phyloP scores from a whole-genome alignment of 257 asterid species.

The Jacaranda mimosifolia region DNA sequence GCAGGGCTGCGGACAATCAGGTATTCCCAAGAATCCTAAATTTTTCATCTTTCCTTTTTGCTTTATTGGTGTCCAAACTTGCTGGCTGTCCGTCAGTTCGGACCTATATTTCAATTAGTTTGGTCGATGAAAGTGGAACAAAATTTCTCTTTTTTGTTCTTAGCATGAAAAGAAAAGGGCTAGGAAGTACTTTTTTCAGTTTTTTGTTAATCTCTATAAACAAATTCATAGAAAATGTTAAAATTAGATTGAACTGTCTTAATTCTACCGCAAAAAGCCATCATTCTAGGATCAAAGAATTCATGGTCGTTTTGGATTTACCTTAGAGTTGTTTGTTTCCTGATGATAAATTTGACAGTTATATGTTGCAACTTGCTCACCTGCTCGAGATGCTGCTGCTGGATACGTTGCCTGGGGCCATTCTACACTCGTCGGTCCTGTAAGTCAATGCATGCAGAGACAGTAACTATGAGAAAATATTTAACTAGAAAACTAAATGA shows the following conservation, averaged over 20 bases:
- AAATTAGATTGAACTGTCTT: too few relatives aligned
- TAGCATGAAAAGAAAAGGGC: background rate
- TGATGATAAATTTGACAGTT: slow-evolving; percentile 55
- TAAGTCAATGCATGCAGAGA: slow-evolving; percentile 47
- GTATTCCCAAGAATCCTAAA: slow-evolving; percentile 44
- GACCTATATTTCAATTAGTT: background rate
- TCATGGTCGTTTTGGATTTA: slow-evolving; percentile 5
- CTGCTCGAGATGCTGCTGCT: slow-evolving; percentile 87
- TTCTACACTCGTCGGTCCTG: slow-evolving; percentile 95
- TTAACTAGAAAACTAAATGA: background rate
- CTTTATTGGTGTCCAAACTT: slow-evolving; percentile 19
- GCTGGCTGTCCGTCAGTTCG: background rate
- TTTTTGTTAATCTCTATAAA: too few relatives aligned
- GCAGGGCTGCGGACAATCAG: slow-evolving; percentile 99
- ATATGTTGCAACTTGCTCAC: slow-evolving; percentile 93
- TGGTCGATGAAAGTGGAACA: background rate
- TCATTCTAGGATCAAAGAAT: background rate
- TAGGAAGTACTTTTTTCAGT: background rate
- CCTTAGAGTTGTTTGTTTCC: slow-evolving; percentile 27
- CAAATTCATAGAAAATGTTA: too few relatives aligned
- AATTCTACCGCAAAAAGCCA: too few relatives aligned
- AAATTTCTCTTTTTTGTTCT: background rate
- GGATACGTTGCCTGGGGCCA: slow-evolving; percentile 98
- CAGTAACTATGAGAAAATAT: background rate
- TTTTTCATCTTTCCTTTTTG: slow-evolving; percentile 19